Conservation (phyloP, 2,329 filamentous ascomycete genomes). For the Colletotrichum shisoi region DNA sequence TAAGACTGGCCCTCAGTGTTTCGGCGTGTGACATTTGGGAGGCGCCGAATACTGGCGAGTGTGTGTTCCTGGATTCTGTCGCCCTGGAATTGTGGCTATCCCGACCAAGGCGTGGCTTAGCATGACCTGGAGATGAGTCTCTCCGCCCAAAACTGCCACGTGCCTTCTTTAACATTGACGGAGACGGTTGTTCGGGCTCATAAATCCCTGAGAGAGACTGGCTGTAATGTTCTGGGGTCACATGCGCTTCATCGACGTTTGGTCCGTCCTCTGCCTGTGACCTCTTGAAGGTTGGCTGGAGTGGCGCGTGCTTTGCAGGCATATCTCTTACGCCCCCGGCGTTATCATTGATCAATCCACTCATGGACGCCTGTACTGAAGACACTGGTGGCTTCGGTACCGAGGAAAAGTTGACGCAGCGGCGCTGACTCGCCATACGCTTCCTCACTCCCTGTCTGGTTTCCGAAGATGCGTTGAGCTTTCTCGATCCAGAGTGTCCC, state of each 20-base stretch:
- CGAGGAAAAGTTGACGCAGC: background rate
- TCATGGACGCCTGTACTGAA: slow-evolving; percentile 3
- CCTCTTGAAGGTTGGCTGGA: slow-evolving; percentile 16
- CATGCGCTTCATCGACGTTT: background rate
- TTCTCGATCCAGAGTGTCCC: background rate
- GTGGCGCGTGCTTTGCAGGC: slow-evolving; percentile 22
- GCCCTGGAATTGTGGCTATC: background rate
- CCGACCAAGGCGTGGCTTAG: background rate
- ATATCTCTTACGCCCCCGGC: slow-evolving; percentile 29
- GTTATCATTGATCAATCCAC: slow-evolving; percentile 27
- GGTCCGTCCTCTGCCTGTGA: slow-evolving; percentile 10
- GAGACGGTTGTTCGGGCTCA: background rate
- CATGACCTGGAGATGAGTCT: background rate
- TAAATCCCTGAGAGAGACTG: background rate
- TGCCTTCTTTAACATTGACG: background rate
- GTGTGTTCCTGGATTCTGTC: background rate
- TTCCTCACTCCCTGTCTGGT: slow-evolving; percentile 10
- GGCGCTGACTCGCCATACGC: background rate
- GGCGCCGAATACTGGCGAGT: background rate
- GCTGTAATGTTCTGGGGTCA: background rate
- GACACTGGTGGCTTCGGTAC: slow-evolving; percentile 2
- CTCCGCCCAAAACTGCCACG: background rate
- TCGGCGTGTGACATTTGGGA: slow-evolving; percentile 5
- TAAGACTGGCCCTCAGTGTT: slow-evolving; percentile 18
- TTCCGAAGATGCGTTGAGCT: slow-evolving; percentile 8